Conservation (phyloP, 2,329 filamentous ascomycete species). For the Calonectria honghensis region DNA sequence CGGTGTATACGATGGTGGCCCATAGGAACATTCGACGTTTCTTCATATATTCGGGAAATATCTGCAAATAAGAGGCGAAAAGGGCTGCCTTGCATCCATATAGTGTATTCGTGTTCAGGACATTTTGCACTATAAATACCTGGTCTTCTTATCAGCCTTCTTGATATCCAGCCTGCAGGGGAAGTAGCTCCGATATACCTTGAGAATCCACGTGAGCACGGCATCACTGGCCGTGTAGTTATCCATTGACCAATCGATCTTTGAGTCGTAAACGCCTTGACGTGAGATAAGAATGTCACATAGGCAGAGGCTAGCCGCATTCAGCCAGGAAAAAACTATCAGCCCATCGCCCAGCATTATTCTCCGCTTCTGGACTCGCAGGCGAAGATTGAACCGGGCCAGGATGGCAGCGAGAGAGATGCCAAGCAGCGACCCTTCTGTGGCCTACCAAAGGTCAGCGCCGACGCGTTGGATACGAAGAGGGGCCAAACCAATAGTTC, state of each 20-base stretch:
- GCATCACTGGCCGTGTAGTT: neutral
- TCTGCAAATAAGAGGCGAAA: neutral
- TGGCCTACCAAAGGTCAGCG: neutral
- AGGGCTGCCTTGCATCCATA: neutral
- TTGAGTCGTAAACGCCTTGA: neutral
- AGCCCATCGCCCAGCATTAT: neutral
- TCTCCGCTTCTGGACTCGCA: neutral
- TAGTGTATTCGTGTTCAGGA: neutral
- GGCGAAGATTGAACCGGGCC: conserved; percentile 2
- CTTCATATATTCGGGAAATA: conserved; percentile 10
- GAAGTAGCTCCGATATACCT: neutral
- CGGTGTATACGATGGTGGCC: neutral
- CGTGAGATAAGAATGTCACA: neutral
- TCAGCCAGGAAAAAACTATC: neutral
- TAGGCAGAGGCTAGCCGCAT: neutral
- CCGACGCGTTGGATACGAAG: neutral
- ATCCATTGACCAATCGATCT: neutral
- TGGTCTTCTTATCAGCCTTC: neutral
- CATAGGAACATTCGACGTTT: neutral
- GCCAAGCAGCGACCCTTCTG: neutral
- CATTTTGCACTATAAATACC: neutral
- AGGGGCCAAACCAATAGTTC: neutral
- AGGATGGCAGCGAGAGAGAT: neutral
- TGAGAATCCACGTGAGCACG: neutral
- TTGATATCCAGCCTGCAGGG: neutral